Percentiles rank a stretch among this genome's conserved stretches.
These are phyloP conservation scores for Globisporangium acanthophoron DNA, from an alignment of 352 stramenopile species.

Conservation along the genomic window DNA sequence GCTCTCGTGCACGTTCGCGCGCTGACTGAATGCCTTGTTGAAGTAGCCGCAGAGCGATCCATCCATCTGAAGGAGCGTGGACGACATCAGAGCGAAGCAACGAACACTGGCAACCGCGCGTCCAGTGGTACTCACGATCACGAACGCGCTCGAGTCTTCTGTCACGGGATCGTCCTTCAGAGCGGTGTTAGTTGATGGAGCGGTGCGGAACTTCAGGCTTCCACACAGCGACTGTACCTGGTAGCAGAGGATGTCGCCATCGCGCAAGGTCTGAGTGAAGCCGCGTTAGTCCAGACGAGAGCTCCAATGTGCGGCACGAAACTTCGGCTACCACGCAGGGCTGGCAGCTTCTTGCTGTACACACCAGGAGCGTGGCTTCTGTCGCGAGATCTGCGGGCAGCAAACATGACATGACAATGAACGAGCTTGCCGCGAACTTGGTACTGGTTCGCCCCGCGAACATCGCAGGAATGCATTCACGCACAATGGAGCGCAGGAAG, in stretches of 20 bases:
- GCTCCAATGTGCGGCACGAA: no score
- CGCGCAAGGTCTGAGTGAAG: slow-evolving; percentile 29
- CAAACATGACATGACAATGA: not conserved
- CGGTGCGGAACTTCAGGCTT: not conserved
- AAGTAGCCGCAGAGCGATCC: slow-evolving; percentile 66
- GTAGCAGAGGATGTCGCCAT: slow-evolving; percentile 68
- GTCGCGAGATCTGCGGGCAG: slow-evolving; percentile 40
- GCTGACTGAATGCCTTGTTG: slow-evolving; percentile 55
- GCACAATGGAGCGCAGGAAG: slow-evolving; percentile 52
- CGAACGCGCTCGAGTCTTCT: slow-evolving; percentile 27
- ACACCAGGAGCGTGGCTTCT: slow-evolving; percentile 43
- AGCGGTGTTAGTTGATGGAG: not conserved
- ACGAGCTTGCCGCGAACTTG: no score
- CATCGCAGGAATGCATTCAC: not conserved
- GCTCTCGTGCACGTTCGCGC: slow-evolving; percentile 22
- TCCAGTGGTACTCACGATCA: slow-evolving; percentile 28
- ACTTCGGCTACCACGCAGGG: not conserved
- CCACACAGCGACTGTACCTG: slow-evolving; percentile 15
- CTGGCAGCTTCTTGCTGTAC: not conserved
- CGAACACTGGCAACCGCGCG: no score
- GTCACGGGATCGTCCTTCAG: slow-evolving; percentile 41
- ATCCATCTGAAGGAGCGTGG: slow-evolving; percentile 32
- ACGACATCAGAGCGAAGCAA: not conserved
- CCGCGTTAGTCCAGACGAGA: not conserved
- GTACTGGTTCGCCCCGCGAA: not conserved